These are phyloP conservation scores for Hericium coralloides DNA, from an alignment of 768 basidiomycete genomes.

Conservation along the genomic window DNA sequence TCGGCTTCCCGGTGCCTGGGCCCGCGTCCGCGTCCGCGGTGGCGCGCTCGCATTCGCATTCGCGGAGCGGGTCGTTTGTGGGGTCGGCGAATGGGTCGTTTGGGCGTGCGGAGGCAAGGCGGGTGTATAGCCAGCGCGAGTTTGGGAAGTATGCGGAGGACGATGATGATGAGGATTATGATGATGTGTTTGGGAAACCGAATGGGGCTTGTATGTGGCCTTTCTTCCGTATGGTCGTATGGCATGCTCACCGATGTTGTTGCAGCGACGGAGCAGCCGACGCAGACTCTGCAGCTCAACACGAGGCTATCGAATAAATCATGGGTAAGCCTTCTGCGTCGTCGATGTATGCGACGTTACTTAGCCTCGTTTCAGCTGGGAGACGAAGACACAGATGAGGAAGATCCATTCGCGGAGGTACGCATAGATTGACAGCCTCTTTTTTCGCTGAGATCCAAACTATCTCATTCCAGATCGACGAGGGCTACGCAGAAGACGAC, in stretches of 20 bases:
- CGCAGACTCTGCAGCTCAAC: conserved; percentile 76
- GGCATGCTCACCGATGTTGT: conserved; percentile 1
- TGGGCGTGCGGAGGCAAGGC: conserved; percentile 55
- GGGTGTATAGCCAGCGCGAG: conserved; percentile 47
- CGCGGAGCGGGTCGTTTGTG: conserved; percentile 18
- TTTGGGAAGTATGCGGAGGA: conserved; percentile 84
- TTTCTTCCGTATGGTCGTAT: conserved; percentile 1
- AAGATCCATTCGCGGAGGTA: conserved; percentile 95
- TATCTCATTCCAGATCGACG: conserved; percentile 60
- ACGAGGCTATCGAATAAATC: conserved; percentile 84
- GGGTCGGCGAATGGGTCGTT: conserved; percentile 45
- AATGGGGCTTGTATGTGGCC: conserved; percentile 52
- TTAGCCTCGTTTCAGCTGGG: conserved; percentile 41
- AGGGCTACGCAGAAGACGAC: conserved; percentile 87
- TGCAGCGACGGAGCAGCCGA: conserved; percentile 46
- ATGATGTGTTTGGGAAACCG: conserved; percentile 85
- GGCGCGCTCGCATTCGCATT: conserved; percentile 12
- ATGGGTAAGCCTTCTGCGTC: conserved; percentile 46
- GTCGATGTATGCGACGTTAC: neutral
- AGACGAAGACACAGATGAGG: conserved; percentile 80
- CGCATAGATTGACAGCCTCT: neutral
- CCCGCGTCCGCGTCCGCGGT: conserved; percentile 30
- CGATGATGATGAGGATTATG: conserved; percentile 81
- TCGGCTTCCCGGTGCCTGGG: conserved; percentile 31
- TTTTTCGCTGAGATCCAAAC: conserved; percentile 1